These are phyloP conservation scores for grape (Vitis vinifera) DNA, from an alignment of 164 flowering plant genomes.

Conservation along the genomic window DNA sequence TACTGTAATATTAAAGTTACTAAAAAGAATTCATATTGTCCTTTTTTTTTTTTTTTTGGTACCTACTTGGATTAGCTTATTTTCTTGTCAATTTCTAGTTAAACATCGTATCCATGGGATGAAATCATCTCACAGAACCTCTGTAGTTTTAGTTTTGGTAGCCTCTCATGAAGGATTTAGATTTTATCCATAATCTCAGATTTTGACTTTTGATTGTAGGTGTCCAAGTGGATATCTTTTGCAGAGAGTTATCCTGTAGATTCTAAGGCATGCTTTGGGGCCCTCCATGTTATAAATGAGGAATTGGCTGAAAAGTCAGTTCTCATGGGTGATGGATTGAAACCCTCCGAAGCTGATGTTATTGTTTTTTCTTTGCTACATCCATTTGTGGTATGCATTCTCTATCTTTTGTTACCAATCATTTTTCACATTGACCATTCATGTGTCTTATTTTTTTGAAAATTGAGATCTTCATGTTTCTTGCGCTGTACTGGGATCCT, in stretches of 20 bases:
- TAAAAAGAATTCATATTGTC: no score
- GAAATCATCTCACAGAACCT: neutral
- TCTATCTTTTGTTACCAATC: neutral
- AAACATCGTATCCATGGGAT: no score
- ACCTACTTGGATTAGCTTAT: no score
- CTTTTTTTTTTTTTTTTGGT: no score
- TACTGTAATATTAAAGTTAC: no score
- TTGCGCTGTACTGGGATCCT: neutral
- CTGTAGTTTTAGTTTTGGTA: no score
- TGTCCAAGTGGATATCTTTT: conserved; percentile 68
- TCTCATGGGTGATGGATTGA: conserved; percentile 68
- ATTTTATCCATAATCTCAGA: neutral
- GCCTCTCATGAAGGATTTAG: neutral
- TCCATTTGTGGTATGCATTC: conserved; percentile 61
- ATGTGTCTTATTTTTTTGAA: neutral
- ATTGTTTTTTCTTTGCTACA: conserved; percentile 62
- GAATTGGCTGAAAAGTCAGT: conserved; percentile 60
- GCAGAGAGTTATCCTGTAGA: conserved; percentile 53
- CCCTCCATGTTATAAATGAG: conserved; percentile 52
- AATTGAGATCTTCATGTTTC: neutral
- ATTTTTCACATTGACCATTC: neutral
- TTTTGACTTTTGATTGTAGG: conserved; percentile 38
- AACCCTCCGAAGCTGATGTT: conserved; percentile 71
- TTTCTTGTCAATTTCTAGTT: no score
- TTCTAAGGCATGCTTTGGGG: conserved; percentile 30